phyloP scores from a whole-genome alignment of 371 early-diverging fungal genomes.

The Batkoa obscura region DNA sequence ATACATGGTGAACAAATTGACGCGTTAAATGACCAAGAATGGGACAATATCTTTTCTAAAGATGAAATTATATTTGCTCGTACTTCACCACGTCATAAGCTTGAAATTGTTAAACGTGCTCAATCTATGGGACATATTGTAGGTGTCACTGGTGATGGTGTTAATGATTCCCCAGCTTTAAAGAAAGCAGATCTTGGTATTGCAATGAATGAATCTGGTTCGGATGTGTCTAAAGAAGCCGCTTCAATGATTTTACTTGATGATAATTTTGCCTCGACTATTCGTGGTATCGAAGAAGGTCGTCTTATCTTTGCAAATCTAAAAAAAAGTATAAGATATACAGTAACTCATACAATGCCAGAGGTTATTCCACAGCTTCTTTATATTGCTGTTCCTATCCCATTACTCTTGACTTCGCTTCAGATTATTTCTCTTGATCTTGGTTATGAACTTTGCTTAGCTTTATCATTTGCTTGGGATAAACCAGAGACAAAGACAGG shows the following conservation, averaged over 20 bases:
- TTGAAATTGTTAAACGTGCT: conserved; percentile 64
- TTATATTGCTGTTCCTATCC: conserved; percentile 72
- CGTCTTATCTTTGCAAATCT: conserved; percentile 86
- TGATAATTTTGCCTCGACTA: conserved; percentile 18
- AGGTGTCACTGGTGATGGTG: conserved; percentile 87
- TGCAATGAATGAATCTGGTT: conserved; percentile 89
- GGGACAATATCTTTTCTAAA: conserved; percentile 72
- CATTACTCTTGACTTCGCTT: conserved; percentile 62
- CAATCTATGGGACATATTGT: conserved; percentile 75
- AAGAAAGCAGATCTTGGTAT: conserved; percentile 94
- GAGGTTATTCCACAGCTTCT: conserved; percentile 66
- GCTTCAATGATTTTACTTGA: conserved; percentile 92
- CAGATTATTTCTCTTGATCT: conserved; percentile 81
- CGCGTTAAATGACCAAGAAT: conserved; percentile 52
- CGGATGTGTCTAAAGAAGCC: conserved; percentile 93
- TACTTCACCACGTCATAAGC: conserved; percentile 78
- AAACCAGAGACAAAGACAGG: conserved; percentile 51
- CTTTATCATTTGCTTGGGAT: conserved; percentile 85
- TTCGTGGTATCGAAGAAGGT: conserved; percentile 42
- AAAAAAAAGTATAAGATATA: conserved; percentile 85
- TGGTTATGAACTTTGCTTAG: conserved; percentile 75
- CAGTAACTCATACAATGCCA: conserved; percentile 70
- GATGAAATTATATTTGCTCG: conserved; percentile 85
- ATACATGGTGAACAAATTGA: conserved; percentile 79
- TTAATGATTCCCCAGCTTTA: conserved; percentile 79